Evolutionary conservation across 805 yeast genomes (phyloP), one percentile per base, ranked within the genome.

Genomic region (Cyberlindnera lachancei): DNA sequence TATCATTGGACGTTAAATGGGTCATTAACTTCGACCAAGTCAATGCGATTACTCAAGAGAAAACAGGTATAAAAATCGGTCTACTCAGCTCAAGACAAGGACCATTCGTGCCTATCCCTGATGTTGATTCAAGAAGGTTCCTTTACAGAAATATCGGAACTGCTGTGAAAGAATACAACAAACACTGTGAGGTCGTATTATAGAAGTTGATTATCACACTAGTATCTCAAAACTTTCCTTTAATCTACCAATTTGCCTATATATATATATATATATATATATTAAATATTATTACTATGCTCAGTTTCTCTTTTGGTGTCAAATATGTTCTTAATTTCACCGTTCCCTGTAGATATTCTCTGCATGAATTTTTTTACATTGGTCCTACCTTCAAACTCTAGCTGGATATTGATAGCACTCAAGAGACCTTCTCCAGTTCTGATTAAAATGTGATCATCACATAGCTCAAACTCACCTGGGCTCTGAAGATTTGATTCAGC

Each of bases 81-180:
- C 61, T 81, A 37, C 70, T 75, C 45, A 64, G 68, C 4, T 70
- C 68, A 17, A 65, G 66, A 23, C 65, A 59, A 27, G 79, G 78
- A n/a, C 77, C 79, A 21, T 90, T 90, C 52, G 74, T 90, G 29
- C 95, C 96, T 2, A 66, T 90, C 25, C 75, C 83, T 0, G 92
- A 84, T 33, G 61, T 64, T 15, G 58, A 68, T 8, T 76, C 79
- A 37, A 66, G 88, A 41, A 64, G 64, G 37, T 77, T 73, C 50
- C 57, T 90, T 34, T 87, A 86, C 63, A 69, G 64, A 41, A 72
- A 71, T 49, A 82, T 92, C 45, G 80, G 78, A 4, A 59, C 79
- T 38, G 96, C 96, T 2, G 97, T 86, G 13, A 71, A 67, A 15
- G 84, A 79, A 47, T 87, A 68, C 59, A 90, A 88, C 50, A 76